Conservation (phyloP, 805 yeast species). For the Metschnikowia hibisci region DNA sequence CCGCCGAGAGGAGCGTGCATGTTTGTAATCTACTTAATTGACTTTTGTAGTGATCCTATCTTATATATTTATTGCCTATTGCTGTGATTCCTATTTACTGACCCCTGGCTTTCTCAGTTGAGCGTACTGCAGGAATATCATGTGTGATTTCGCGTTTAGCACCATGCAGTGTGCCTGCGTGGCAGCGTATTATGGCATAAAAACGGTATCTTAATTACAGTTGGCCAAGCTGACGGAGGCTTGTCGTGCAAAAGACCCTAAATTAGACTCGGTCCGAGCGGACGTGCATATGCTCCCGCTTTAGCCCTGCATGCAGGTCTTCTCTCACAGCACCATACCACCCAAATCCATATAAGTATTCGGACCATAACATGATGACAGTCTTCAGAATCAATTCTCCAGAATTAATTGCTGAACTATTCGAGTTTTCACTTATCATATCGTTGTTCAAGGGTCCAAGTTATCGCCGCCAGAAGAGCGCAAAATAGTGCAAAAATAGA, state of each 20-base stretch:
- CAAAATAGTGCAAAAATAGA: conserved; percentile 18
- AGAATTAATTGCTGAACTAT: too few relatives aligned
- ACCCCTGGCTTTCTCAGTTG: not conserved
- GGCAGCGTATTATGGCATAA: not conserved
- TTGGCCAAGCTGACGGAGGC: not conserved
- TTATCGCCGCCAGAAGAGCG: conserved; percentile 17
- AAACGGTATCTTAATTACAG: not conserved
- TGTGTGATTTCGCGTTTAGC: not conserved
- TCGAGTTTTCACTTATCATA: not conserved
- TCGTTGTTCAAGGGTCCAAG: not conserved
- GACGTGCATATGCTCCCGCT: not conserved
- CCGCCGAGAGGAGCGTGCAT: too few relatives aligned
- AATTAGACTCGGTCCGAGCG: not conserved
- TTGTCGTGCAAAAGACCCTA: not conserved
- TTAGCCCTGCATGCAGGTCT: too few relatives aligned
- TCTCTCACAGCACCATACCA: too few relatives aligned
- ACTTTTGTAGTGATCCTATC: too few relatives aligned
- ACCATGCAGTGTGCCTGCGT: conserved; percentile 6
- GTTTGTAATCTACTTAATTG: too few relatives aligned
- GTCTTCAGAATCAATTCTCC: too few relatives aligned
- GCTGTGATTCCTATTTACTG: too few relatives aligned
- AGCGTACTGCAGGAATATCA: not conserved
- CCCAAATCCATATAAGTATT: too few relatives aligned
- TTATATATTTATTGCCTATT: too few relatives aligned
- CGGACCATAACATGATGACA: too few relatives aligned